Evolutionary conservation across 192 early-diverging fungal genomes (phyloP).

Genomic region (Backusella australiensis): DNA sequence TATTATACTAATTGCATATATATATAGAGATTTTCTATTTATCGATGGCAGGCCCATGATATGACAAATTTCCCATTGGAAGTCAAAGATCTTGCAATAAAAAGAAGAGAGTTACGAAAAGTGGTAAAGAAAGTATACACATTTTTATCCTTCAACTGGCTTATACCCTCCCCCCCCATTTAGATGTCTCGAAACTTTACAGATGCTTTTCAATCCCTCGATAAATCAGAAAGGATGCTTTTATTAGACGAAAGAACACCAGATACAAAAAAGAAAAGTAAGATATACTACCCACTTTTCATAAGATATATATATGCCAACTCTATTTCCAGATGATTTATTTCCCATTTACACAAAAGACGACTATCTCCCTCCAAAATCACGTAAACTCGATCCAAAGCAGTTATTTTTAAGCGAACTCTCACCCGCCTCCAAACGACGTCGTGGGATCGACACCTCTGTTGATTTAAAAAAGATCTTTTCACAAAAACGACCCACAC

Average conservation of each 20-base stretch:
- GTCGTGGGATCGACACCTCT: not conserved
- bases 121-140: conserved; percentile 5
- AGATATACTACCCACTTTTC: not conserved
- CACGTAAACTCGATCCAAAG: conserved; percentile 8
- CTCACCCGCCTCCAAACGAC: not conserved
- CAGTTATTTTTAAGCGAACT: conserved; percentile 25
- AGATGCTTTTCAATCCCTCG: conserved; percentile 13
- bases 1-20: too few relatives aligned
- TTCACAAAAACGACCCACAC: conserved; percentile 2
- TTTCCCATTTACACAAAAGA: not conserved
- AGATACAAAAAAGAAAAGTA: not conserved
- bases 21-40: conserved; percentile 25
- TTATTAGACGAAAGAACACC: not conserved
- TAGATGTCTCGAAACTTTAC: conserved; percentile 20
- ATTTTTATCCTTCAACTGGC: not conserved
- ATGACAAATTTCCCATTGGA: conserved; percentile 41
- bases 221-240: not conserved
- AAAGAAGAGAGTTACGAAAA: conserved; percentile 36
- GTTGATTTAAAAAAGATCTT: conserved; percentile 32
- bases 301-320: too few relatives aligned
- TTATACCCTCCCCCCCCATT: too few relatives aligned
- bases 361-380: not conserved
- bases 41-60: conserved; percentile 24
- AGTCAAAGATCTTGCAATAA: conserved; percentile 31
- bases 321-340: not conserved